Base-by-base conservation (phyloP, 2,329 filamentous ascomycete species). In the Pyricularia grisea region DNA sequence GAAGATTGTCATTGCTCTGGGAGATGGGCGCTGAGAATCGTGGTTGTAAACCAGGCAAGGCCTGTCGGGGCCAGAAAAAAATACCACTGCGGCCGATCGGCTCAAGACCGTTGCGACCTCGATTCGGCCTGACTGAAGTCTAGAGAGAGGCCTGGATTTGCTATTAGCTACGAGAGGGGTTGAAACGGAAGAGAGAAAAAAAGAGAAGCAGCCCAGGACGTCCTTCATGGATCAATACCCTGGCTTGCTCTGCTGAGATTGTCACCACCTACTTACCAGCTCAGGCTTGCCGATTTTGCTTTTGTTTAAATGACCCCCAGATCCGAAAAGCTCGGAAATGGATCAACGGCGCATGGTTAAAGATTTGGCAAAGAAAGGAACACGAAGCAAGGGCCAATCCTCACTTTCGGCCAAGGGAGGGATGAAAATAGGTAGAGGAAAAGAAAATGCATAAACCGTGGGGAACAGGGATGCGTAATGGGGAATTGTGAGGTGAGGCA, bases 51-150 rank as follows among this genome's bases (percentile, higher is more conserved):
- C 60, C 25, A 28, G 7, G 23, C 60, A 27, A 63, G 60, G 28
- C 33, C 60, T 28, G 7, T 28, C 27, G 2, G 0, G 27, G 27
- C 60, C 60, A 28, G 60, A 30, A 28, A 63, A 28, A 30, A 28
- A 30, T n/a, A 28, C 63, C 73, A 70, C 30, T 67, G 73, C 31
- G 42, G 50, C 42, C 28, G 64, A 67, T 61, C 28, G 42, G 64
- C 60, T 63, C 11, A 60, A 65, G 17, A 69, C 65, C 23, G 28
- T 31, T 20, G 65, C 65, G 33, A 67, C 25, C 30, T 50, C 65
- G 36, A 50, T 28, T 7, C 20, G 23, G 23, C 36, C 11, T 63
- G 25, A 27, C 60, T 30, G 12, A 27, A 63, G 25, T 28, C 60
- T 63, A 30, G 25, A 63, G 50, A 58, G 14, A 28, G 60, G 12